Evolutionary conservation across 805 yeast species (phyloP), one percentile per base, ranked within the genome.

Genomic region (Barnettozyma populi): DNA sequence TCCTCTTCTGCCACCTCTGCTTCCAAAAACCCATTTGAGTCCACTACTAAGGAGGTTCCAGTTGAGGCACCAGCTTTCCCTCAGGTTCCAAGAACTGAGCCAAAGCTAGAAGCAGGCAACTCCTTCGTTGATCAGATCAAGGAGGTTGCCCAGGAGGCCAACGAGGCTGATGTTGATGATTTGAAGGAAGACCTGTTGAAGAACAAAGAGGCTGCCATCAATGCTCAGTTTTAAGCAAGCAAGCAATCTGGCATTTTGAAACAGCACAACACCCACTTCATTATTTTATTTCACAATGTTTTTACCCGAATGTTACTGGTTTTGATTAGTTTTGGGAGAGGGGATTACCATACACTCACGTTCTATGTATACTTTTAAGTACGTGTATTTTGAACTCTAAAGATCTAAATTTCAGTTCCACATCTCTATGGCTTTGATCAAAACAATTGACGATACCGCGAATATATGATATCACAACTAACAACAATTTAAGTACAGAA

Each of bases 1-100:
- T 32, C 54, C 5, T 79, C 83, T 43, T 72, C 85, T 32, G 78
- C 84, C 43, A 18, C 49, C 78, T 18, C 45, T 50, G 79, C 62
- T 14, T 51, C 44, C 13, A 34, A 39, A 14, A 35, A 44, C 18
- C 48, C 49, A 25, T 48, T 56, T 18, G 47, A 57, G 10, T 41
- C 63, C 9, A 29, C 57, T 16, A 64, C 61, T 36, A 46, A 56
- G 44, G 55, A 51, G 43, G 36, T 46, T 20, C 48, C 59, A 27
- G 49, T 38, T 43, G 56, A 55, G 14, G 49, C 52, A 40, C 46
- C 65, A 56, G 54, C 53, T 23, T 39, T 40, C 38, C 49, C 48
- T 37, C 31, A 24, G 10, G 48, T 35, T 27, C 48, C 48, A 45
- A 36, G 27, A 4, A 52, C 62, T 29, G 45, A 46, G 41, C 62